Evolutionary conservation across 1,139 yeast species (phyloP).

Genomic region (Pichia sp.): DNA sequence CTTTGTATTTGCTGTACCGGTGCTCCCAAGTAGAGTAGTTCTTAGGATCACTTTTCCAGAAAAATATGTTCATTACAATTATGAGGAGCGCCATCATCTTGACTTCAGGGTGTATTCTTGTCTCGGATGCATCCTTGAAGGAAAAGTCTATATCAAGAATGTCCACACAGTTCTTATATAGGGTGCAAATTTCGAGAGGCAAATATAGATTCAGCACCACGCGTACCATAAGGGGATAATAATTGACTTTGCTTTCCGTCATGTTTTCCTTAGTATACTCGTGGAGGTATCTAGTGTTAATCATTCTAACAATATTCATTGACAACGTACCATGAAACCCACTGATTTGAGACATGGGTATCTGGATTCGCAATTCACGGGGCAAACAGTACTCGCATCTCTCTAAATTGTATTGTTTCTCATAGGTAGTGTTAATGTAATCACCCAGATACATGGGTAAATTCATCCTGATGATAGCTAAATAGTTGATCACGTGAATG

Average conservation of each 20-base stretch:
- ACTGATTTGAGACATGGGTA: constrained; percentile 8
- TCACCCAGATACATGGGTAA: constrained; percentile 15
- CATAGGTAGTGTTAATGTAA: constrained; percentile 9
- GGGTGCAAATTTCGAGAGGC: constrained; percentile 22
- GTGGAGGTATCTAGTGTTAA: constrained; percentile 5
- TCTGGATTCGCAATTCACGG: constrained; percentile 7
- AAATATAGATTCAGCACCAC: constrained; percentile 17
- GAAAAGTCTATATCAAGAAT: constrained; percentile 8
- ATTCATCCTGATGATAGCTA: constrained; percentile 14
- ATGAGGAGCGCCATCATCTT: constrained; percentile 18
- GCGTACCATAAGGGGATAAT: constrained; percentile 21
- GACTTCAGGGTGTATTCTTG: constrained; percentile 23
- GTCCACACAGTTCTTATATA: constrained; percentile 17
- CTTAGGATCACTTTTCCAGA: constrained; percentile 15
- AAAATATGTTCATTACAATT: constrained; percentile 26
- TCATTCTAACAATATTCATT: constrained; percentile 8
- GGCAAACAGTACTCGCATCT: constrained; percentile 14
- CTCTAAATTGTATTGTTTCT: constrained; percentile 7
- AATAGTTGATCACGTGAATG: constrained; percentile 10
- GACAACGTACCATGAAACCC: constrained; percentile 11
- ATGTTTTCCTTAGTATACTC: constrained; percentile 6
- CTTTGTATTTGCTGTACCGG: constrained; percentile 5
- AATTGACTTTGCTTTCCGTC: constrained; percentile 12
- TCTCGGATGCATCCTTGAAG: constrained; percentile 1
- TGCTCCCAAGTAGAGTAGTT: constrained; percentile 11